A percentile compares a stretch with the other conserved stretches of the same genome.
Evolutionary conservation across 768 basidiomycete genomes (phyloP).

Genomic region (Xerocomus brunneocitrinus): DNA sequence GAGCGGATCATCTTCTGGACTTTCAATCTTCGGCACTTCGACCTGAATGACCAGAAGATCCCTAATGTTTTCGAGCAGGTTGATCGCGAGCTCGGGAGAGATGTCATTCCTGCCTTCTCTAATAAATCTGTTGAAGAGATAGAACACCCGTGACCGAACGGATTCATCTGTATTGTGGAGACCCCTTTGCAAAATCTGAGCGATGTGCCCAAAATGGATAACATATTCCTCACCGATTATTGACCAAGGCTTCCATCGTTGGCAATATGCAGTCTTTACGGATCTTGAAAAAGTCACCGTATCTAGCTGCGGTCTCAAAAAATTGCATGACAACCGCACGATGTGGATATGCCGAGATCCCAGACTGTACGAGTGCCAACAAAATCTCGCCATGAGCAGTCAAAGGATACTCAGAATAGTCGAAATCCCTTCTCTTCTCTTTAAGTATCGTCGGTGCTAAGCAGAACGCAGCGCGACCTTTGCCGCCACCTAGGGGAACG

Average conservation of each 20-base stretch:
- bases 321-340: constrained; percentile 82
- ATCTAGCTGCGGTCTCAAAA: constrained; percentile 90
- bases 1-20: constrained; percentile 66
- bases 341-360: constrained; percentile 79
- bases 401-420: constrained; percentile 78
- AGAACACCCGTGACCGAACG: constrained; percentile 77
- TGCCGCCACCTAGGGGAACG: constrained; percentile 53
- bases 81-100: constrained; percentile 62
- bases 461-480: constrained; percentile 85
- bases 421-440: constrained; percentile 60
- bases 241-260: constrained; percentile 84
- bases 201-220: background rate
- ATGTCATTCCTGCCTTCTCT: constrained; percentile 78
- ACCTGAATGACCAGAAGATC: constrained; percentile 77
- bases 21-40: constrained; percentile 73
- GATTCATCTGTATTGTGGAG: constrained; percentile 71
- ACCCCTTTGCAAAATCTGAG: constrained; percentile 50
- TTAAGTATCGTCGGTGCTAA: constrained; percentile 64
- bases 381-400: constrained; percentile 91
- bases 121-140: constrained; percentile 91
- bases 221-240: constrained; percentile 53
- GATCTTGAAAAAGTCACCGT: constrained; percentile 95
- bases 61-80: constrained; percentile 66
- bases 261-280: constrained; percentile 86
- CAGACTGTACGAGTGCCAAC: constrained; percentile 75